These are phyloP conservation scores for Plasmodium gaboni DNA, from an alignment of 169 alveolate genomes.

Conservation along the genomic window DNA sequence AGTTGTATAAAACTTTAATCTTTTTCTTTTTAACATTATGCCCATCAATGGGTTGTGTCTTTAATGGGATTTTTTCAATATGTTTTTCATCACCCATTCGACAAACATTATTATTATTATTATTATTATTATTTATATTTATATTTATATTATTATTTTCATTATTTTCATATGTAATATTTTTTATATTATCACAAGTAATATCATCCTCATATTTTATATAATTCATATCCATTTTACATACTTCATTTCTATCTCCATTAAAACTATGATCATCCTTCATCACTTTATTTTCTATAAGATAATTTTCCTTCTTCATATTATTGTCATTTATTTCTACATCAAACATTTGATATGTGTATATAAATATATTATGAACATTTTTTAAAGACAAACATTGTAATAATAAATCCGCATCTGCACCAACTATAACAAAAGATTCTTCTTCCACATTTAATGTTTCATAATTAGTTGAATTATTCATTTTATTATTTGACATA, in stretches of 20 bases:
- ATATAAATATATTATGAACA: constrained; percentile 75
- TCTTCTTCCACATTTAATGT: constrained; percentile 15
- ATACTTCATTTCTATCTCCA: too few relatives aligned
- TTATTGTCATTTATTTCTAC: not conserved
- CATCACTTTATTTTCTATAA: not conserved
- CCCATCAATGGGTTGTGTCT: not conserved
- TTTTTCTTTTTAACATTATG: constrained; percentile 16
- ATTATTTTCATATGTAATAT: not conserved
- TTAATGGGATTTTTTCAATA: not conserved
- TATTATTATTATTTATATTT: not conserved
- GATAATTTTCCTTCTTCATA: constrained; percentile 52
- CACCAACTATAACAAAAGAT: constrained; percentile 80
- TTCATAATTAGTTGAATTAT: too few relatives aligned
- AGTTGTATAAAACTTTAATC: constrained; percentile 57
- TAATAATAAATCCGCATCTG: constrained; percentile 79
- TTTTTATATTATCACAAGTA: too few relatives aligned
- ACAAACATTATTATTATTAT: too few relatives aligned
- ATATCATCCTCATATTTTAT: too few relatives aligned
- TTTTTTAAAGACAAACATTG: constrained; percentile 79
- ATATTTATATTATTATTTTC: not conserved
- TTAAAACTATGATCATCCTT: too few relatives aligned
- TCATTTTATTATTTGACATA: too few relatives aligned
- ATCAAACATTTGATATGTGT: constrained; percentile 67
- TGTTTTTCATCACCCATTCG: too few relatives aligned
- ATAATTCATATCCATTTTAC: too few relatives aligned